Base-by-base conservation (phyloP, 108 stramenopile genomes). In the Phaeodactylum tricornutum region DNA sequence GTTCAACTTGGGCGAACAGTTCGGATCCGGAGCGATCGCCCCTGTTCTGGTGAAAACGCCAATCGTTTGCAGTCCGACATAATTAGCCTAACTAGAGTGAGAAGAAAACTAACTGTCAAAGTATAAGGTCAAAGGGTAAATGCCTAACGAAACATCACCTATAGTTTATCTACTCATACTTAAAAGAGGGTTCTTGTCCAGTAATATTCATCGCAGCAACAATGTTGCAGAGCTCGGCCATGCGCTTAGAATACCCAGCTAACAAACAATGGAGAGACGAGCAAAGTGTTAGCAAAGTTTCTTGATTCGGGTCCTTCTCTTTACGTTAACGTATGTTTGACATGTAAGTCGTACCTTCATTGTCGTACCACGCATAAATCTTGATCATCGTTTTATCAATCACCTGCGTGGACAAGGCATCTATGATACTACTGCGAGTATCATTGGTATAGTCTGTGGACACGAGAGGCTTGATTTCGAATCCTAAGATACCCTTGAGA, bases 231-330 rank as follows among this genome's bases (percentile, higher is more conserved):
- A 93, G 61, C 54, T 92, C 94, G 8, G 87, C 87, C 94, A 92
- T 92, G 35, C 94, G 69, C 66, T 92, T 91, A 50, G 87, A 87
- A 56, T 95, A 96, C 11, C 93, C 93, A 43, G 69, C 75, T n/a
- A n/a, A n/a, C n/a, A n/a, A n/a, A n/a, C n/a, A n/a, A n/a, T n/a
- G n/a, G n/a, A n/a, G n/a, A n/a, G n/a, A n/a, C n/a, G n/a, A n/a
- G n/a, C n/a, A n/a, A n/a, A 49, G 91, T 88, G 39, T 95, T 95
- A 43, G 92, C 91, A 58, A 91, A 95, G n/a, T n/a, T n/a, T n/a
- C n/a, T n/a, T n/a, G n/a, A n/a, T n/a, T n/a, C n/a, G n/a, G n/a
- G 12, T 12, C 12, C 11, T 12, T 12, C 12, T 12, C 12, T 34
- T 12, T 12, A 12, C 12, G 33, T 9, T 34, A 34, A 12, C 9